phyloP scores from a whole-genome alignment of 2,329 filamentous ascomycete genomes.

The Pseudocercospora macadamiae region DNA sequence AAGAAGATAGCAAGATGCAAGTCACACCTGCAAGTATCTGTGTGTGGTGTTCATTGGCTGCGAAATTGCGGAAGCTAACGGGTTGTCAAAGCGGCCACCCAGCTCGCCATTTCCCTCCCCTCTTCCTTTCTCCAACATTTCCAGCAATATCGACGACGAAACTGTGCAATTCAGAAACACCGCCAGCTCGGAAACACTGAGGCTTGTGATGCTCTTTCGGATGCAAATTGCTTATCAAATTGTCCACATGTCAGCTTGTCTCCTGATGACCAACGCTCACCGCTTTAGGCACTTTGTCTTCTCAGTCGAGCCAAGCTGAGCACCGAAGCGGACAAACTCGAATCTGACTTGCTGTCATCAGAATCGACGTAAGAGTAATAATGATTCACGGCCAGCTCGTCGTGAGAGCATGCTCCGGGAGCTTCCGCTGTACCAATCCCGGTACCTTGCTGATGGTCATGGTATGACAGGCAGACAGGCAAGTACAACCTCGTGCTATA shows the following conservation, averaged over 20 bases:
- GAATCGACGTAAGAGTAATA: not conserved
- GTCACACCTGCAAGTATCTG: no score
- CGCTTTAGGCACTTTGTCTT: not conserved
- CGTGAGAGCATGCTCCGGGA: no score
- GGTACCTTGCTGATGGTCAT: not conserved
- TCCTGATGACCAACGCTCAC: not conserved
- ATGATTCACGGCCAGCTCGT: not conserved
- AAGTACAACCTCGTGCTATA: not conserved
- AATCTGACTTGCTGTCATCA: not conserved
- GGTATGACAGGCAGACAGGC: not conserved
- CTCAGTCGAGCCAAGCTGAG: not conserved
- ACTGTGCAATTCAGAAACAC: not conserved
- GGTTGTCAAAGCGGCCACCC: not conserved
- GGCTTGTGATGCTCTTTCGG: no score
- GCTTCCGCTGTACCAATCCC: no score
- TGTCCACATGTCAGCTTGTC: no score
- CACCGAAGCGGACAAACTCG: not conserved
- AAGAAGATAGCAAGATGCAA: no score
- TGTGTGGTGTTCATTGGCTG: no score
- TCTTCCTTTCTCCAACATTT: not conserved
- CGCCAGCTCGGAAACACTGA: no score
- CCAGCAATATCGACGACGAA: not conserved
- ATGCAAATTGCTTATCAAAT: no score
- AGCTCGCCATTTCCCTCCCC: not conserved
- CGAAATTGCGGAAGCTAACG: not conserved